Conservation (phyloP, 768 basidiomycete genomes). For the Calocybe cyanea region DNA sequence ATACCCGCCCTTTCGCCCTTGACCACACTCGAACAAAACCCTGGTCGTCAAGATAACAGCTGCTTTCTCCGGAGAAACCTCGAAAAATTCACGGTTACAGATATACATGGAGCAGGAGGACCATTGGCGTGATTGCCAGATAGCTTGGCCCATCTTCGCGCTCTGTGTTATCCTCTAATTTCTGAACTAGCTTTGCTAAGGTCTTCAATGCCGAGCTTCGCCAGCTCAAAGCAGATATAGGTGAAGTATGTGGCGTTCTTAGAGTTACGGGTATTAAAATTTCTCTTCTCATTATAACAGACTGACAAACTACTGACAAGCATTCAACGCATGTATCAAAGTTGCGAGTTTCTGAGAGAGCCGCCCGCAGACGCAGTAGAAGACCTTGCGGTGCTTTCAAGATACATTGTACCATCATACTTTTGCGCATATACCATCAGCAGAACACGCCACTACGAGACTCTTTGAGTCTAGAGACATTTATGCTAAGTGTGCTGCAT, state of each 20-base stretch:
- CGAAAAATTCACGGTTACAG: slow-evolving; percentile 77
- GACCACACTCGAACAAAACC: background rate
- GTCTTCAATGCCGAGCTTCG: slow-evolving; percentile 75
- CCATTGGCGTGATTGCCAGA: slow-evolving; percentile 85
- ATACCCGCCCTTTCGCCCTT: background rate
- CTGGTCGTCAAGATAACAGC: slow-evolving; percentile 52
- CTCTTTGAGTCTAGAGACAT: too few species aligned
- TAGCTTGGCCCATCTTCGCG: slow-evolving; percentile 10
- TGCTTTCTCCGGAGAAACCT: slow-evolving; percentile 73
- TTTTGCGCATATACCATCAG: too few species aligned
- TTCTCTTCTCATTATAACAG: slow-evolving; percentile 18
- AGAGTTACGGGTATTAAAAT: background rate
- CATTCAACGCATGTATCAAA: slow-evolving; percentile 54
- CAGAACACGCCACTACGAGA: too few species aligned
- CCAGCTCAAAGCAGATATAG: slow-evolving; percentile 64
- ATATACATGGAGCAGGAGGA: slow-evolving; percentile 74
- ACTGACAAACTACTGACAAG: too few species aligned
- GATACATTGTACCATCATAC: too few species aligned
- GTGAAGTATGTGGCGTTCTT: slow-evolving; percentile 28
- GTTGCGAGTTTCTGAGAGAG: too few species aligned
- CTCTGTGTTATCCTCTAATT: background rate
- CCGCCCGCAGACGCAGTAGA: too few species aligned
- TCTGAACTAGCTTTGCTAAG: slow-evolving; percentile 37
- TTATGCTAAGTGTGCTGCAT: too few species aligned
- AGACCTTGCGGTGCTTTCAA: too few species aligned